Evolutionary conservation across 2,329 filamentous ascomycete genomes (phyloP).

Genomic region (Mariannaea elegans): DNA sequence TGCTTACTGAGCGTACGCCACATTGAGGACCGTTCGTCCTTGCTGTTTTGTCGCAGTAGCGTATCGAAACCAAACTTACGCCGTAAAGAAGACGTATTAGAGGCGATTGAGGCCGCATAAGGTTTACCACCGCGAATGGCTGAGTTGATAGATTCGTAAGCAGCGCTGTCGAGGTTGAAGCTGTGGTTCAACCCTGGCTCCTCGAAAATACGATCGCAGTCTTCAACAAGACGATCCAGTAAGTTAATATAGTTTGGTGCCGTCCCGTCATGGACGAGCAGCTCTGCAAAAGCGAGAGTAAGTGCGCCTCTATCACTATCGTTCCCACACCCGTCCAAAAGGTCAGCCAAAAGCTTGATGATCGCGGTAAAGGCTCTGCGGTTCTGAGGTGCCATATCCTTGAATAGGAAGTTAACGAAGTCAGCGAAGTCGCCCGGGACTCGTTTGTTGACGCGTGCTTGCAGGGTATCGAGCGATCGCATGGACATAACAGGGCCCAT

Average conservation of each 20-base stretch:
- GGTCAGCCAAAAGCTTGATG: conserved; percentile 84
- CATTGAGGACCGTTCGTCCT: conserved; percentile 78
- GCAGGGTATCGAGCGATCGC: conserved; percentile 77
- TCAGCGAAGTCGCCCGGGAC: conserved; percentile 78
- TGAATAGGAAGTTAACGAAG: conserved; percentile 71
- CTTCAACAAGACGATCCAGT: conserved; percentile 87
- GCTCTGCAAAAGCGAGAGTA: conserved; percentile 87
- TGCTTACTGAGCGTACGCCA: conserved; percentile 92
- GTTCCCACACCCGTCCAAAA: conserved; percentile 89
- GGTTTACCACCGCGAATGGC: conserved; percentile 64
- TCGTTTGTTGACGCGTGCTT: conserved; percentile 70
- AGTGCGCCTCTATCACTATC: conserved; percentile 90
- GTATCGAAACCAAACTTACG: conserved; percentile 84
- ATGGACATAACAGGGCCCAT: conserved; percentile 86
- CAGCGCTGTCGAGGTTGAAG: conserved; percentile 49
- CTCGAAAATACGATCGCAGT: conserved; percentile 89
- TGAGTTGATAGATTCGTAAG: conserved; percentile 68
- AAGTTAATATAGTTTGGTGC: conserved; percentile 88
- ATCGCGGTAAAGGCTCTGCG: conserved; percentile 82
- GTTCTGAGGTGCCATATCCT: conserved; percentile 74
- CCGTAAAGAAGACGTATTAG: conserved; percentile 86
- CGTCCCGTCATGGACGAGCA: conserved; percentile 80
- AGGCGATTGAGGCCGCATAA: conserved; percentile 79
- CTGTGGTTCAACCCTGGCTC: conserved; percentile 58
- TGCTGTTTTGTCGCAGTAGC: conserved; percentile 81